These are phyloP conservation scores for Papilionanthe hybrid DNA, from an alignment of 116 monocot species.

Conservation along the genomic window DNA sequence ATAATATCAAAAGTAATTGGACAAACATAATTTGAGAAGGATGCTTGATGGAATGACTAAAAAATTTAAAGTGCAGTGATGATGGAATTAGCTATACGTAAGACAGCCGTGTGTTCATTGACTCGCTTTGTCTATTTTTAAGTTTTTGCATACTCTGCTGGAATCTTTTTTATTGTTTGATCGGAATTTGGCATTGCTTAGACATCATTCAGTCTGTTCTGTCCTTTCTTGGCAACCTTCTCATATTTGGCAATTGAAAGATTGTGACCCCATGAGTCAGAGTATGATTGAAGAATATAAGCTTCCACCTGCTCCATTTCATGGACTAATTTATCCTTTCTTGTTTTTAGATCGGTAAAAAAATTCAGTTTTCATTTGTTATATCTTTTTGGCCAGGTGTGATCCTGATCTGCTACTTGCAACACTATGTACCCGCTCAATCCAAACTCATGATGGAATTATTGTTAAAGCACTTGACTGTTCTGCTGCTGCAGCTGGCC, in stretches of 20 bases:
- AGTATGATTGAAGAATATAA: background rate
- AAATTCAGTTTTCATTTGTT: background rate
- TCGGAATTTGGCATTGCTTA: background rate
- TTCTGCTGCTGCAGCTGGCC: conserved; percentile 64
- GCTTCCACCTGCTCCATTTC: background rate
- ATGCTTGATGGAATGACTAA: background rate
- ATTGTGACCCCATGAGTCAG: background rate
- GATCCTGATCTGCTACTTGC: conserved; percentile 55
- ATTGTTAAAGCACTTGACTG: conserved; percentile 80
- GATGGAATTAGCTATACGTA: background rate
- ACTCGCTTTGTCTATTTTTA: background rate
- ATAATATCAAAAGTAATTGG: background rate
- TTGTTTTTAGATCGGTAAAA: background rate
- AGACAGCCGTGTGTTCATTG: background rate
- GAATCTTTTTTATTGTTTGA: background rate
- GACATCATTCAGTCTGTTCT: background rate
- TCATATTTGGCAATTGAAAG: background rate
- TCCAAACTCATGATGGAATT: conserved; percentile 83
- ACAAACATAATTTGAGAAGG: background rate
- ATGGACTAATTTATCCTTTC: background rate
- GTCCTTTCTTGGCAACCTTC: background rate
- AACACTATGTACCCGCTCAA: conserved; percentile 65
- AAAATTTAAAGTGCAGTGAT: background rate
- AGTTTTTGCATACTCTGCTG: background rate
- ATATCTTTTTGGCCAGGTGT: conserved; percentile 38